A percentile compares a stretch with the other conserved stretches of the same genome.
Evolutionary conservation across 257 asterid species (phyloP).

Genomic region (Solanum dulcamara): DNA sequence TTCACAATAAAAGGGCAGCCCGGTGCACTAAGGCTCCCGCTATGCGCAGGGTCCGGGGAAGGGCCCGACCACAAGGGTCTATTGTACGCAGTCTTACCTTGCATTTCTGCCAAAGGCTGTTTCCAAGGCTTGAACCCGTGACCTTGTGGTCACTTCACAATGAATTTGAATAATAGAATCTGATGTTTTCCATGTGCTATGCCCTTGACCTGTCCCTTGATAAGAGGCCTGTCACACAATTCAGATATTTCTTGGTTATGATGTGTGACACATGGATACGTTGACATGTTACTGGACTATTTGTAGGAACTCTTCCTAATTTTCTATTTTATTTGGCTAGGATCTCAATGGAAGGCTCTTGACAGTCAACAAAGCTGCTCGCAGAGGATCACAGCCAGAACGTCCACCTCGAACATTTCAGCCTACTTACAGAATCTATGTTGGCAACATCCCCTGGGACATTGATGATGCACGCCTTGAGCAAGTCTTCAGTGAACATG

Average conservation of each 20-base stretch:
- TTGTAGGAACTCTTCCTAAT: background rate
- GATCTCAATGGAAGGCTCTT: slow-evolving; percentile 62
- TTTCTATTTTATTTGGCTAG: slow-evolving; percentile 23
- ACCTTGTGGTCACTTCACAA: background rate
- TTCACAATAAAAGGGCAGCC: background rate
- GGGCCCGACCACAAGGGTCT: too few relatives aligned
- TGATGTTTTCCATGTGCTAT: background rate
- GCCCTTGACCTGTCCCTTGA: background rate
- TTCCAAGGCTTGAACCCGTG: too few relatives aligned
- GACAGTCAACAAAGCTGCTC: slow-evolving; percentile 77
- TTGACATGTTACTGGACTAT: background rate
- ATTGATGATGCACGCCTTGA: slow-evolving; percentile 60
- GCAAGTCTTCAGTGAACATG: slow-evolving; percentile 72
- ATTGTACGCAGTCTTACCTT: too few relatives aligned
- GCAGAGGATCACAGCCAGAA: slow-evolving; percentile 67
- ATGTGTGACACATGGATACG: background rate
- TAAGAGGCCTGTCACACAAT: background rate
- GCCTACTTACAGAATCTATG: slow-evolving; percentile 51
- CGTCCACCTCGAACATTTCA: slow-evolving; percentile 51
- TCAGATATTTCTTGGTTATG: background rate
- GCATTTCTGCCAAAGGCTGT: too few relatives aligned
- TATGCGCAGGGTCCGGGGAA: too few relatives aligned
- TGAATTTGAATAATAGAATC: background rate
- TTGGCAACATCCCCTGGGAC: slow-evolving; percentile 88
- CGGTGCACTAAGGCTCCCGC: too few relatives aligned